Evolutionary conservation across 2,329 filamentous ascomycete genomes (phyloP).

Genomic region (Emmonsia crescens): DNA sequence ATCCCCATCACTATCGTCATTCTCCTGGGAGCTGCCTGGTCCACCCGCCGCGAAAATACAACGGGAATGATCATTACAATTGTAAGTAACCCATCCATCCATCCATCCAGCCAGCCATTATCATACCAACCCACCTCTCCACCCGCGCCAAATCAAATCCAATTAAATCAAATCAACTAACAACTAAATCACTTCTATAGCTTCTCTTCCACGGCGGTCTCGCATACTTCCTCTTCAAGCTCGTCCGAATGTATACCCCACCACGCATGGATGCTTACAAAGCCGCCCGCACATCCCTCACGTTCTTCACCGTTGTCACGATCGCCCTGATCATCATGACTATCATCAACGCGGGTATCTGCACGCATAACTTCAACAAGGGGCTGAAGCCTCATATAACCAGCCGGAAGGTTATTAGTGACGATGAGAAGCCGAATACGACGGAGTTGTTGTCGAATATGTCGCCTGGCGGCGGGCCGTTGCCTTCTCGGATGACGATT

Average conservation of each 20-base stretch:
- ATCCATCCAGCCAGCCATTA: neutral
- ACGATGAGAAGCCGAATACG: conserved; percentile 41
- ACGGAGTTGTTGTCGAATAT: conserved; percentile 33
- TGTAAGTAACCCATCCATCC: conserved; percentile 29
- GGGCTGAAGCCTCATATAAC: conserved; percentile 81
- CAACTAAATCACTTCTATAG: conserved; percentile 19
- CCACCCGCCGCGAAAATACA: conserved; percentile 72
- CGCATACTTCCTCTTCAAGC: conserved; percentile 96
- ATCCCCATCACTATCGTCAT: conserved; percentile 87
- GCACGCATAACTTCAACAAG: conserved; percentile 80
- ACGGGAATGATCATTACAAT: conserved; percentile 68
- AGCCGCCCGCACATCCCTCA: conserved; percentile 74
- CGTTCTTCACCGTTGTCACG: conserved; percentile 87
- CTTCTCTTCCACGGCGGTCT: conserved; percentile 78
- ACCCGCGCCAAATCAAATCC: too few relatives aligned
- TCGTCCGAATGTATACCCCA: conserved; percentile 83
- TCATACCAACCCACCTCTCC: neutral
- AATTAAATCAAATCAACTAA: neutral
- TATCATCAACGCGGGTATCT: conserved; percentile 75
- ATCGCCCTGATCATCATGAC: conserved; percentile 80
- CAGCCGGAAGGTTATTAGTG: conserved; percentile 40
- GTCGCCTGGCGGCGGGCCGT: conserved; percentile 21
- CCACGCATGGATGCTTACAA: conserved; percentile 51
- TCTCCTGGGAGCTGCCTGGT: conserved; percentile 72
- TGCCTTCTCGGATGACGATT: conserved; percentile 37